A percentile compares a stretch with the other conserved stretches of the same genome.
These are phyloP conservation scores for Exserohilum rostratum DNA, from an alignment of 2,329 filamentous ascomycete genomes.

Conservation along the genomic window DNA sequence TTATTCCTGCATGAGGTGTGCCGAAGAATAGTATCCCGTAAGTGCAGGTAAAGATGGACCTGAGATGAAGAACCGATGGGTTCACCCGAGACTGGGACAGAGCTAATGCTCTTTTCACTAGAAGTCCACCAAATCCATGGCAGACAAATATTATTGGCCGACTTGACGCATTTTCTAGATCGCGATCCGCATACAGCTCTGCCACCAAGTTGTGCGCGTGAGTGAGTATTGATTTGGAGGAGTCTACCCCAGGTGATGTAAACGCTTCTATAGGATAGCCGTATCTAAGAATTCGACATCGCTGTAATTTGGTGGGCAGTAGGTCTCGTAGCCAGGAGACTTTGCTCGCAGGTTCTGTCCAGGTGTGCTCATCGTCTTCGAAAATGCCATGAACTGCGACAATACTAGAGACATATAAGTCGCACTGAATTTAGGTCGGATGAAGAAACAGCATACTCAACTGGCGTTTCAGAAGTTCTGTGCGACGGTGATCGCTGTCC, in stretches of 20 bases:
- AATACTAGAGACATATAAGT: slow-evolving; percentile 38
- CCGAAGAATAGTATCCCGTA: slow-evolving; percentile 56
- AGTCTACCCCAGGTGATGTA: slow-evolving; percentile 24
- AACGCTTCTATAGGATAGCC: slow-evolving; percentile 28
- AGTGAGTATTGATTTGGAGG: slow-evolving; percentile 26
- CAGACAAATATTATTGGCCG: slow-evolving; percentile 78
- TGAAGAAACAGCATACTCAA: background rate
- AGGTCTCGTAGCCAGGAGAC: slow-evolving; percentile 44
- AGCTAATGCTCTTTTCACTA: slow-evolving; percentile 72
- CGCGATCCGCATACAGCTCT: slow-evolving; percentile 44
- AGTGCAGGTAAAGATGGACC: slow-evolving; percentile 75
- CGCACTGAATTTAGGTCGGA: no score
- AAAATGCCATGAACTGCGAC: slow-evolving; percentile 47
- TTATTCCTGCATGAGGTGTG: slow-evolving; percentile 26
- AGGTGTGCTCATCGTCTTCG: slow-evolving; percentile 37
- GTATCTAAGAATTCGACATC: slow-evolving; percentile 35
- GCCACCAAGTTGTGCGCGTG: slow-evolving; percentile 45
- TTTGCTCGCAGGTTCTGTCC: slow-evolving; percentile 37
- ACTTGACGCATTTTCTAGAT: slow-evolving; percentile 59
- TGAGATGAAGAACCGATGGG: slow-evolving; percentile 66
- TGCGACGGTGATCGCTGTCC: no score
- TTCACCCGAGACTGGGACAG: slow-evolving; percentile 68
- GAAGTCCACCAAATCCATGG: slow-evolving; percentile 74
- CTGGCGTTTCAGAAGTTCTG: background rate
- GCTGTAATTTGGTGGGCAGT: slow-evolving; percentile 26